Conservation (phyloP, 2,329 filamentous ascomycete genomes). For the Cladophialophora carrionii region DNA sequence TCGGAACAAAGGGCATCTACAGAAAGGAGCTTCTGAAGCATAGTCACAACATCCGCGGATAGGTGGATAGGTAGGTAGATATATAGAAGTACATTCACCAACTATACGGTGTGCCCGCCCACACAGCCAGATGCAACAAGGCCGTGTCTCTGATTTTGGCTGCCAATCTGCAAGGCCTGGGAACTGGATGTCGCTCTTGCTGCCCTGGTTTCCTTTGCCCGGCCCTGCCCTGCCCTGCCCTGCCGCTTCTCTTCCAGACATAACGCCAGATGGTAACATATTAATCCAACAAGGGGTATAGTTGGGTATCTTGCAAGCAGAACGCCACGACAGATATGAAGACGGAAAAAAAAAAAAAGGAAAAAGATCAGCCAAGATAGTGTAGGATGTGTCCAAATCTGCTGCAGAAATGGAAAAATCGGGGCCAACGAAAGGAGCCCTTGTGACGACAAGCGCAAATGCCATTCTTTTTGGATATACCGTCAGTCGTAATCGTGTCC, state of each 20-base stretch:
- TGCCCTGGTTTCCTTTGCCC: not conserved
- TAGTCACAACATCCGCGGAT: constrained; percentile 23
- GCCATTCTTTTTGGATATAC: constrained; percentile 23
- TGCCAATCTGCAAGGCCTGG: constrained; percentile 17
- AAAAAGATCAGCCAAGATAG: constrained; percentile 21
- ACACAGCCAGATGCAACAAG: constrained; percentile 9
- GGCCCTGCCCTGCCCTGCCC: not conserved
- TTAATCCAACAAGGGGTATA: constrained; percentile 22
- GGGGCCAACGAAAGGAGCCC: constrained; percentile 17
- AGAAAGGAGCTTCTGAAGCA: constrained; percentile 11
- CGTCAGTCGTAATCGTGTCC: constrained; percentile 31
- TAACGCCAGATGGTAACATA: constrained; percentile 24
- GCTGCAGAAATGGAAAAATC: constrained; percentile 16
- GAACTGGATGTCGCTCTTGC: constrained; percentile 1
- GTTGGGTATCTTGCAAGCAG: constrained; percentile 28
- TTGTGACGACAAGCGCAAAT: constrained; percentile 32
- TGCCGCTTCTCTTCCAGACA: constrained; percentile 4
- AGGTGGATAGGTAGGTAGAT: constrained; percentile 2
- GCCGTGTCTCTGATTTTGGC: constrained; percentile 5
- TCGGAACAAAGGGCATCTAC: constrained; percentile 10
- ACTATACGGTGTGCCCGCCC: constrained; percentile 9
- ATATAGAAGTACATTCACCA: constrained; percentile 29
- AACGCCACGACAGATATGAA: constrained; percentile 26
- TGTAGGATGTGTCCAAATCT: constrained; percentile 18
- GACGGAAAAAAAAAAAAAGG: not conserved